Conservation (phyloP, 1,284 basidiomycete species). For the Papiliotrema flavescens region DNA sequence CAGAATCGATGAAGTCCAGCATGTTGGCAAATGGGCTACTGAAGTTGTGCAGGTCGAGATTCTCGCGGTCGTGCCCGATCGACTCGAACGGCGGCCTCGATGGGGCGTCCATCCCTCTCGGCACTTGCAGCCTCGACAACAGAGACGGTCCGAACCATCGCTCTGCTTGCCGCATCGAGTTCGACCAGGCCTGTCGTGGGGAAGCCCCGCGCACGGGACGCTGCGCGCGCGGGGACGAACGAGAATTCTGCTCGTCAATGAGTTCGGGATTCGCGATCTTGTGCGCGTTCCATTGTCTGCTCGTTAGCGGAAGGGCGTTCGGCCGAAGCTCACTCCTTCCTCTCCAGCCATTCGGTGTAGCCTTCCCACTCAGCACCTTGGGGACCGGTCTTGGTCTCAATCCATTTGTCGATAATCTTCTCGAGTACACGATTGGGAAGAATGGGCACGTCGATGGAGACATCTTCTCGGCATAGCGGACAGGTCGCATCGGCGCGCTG, state of each 20-base stretch:
- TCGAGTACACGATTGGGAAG: conserved; percentile 5
- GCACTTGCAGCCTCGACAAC: too few relatives aligned
- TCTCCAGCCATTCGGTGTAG: conserved; percentile 2
- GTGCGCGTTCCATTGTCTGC: background rate
- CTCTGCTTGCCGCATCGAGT: background rate
- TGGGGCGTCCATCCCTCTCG: too few relatives aligned
- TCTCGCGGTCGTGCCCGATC: too few relatives aligned
- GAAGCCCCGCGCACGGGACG: background rate
- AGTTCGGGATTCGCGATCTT: background rate
- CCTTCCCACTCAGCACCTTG: conserved; percentile 7
- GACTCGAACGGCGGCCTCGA: too few relatives aligned
- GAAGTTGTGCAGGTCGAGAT: too few relatives aligned
- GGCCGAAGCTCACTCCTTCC: conserved; percentile 8
- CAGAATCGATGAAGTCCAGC: too few relatives aligned
- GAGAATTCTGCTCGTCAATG: background rate
- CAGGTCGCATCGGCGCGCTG: conserved; percentile 2
- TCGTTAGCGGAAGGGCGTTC: background rate
- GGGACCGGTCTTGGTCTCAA: conserved; percentile 2
- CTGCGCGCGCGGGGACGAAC: background rate
- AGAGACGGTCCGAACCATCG: background rate
- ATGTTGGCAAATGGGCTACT: too few relatives aligned
- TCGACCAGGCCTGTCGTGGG: background rate
- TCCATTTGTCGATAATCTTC: conserved; percentile 9
- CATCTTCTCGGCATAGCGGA: conserved; percentile 4
- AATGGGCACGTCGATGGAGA: background rate